Conservation (phyloP, 2,329 filamentous ascomycete genomes). For the Penicillium sp. region DNA sequence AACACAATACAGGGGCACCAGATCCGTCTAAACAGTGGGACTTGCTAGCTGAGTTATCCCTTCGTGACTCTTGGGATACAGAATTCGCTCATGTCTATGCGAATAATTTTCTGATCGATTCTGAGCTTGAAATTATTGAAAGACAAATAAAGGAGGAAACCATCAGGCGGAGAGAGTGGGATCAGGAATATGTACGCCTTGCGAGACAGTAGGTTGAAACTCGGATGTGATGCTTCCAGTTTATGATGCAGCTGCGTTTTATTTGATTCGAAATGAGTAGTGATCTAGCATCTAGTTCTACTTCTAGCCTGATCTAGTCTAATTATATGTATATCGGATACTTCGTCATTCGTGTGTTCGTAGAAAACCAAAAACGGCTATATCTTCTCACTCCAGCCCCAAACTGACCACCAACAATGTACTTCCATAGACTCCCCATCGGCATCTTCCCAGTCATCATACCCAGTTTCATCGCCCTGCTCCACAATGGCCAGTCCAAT, state of each 20-base stretch:
- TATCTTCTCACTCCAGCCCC: conserved; percentile 40
- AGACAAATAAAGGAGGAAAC: conserved; percentile 5
- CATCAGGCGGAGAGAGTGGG: conserved; percentile 5
- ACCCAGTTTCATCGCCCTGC: conserved; percentile 43
- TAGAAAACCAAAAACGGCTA: conserved; percentile 14
- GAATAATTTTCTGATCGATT: not conserved
- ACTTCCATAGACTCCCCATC: conserved; percentile 41
- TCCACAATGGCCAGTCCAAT: conserved; percentile 53
- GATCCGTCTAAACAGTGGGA: not conserved
- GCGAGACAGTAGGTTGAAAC: not conserved
- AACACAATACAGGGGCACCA: not conserved
- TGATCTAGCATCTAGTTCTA: not conserved
- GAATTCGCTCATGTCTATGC: conserved; percentile 4
- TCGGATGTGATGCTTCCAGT: not conserved
- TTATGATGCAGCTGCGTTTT: not conserved
- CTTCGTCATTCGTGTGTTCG: conserved; percentile 24
- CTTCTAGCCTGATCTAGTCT: not conserved
- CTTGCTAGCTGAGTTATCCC: not conserved
- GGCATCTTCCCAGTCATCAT: conserved; percentile 45
- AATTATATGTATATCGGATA: conserved; percentile 16
- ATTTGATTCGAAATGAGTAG: not conserved
- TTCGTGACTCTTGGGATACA: conserved; percentile 9
- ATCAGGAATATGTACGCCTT: not conserved
- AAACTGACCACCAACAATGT: conserved; percentile 47
- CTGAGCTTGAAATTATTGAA: not conserved